These are phyloP conservation scores for Euphorbia tirucalli DNA, from an alignment of 345 rosid genomes.

Conservation along the genomic window DNA sequence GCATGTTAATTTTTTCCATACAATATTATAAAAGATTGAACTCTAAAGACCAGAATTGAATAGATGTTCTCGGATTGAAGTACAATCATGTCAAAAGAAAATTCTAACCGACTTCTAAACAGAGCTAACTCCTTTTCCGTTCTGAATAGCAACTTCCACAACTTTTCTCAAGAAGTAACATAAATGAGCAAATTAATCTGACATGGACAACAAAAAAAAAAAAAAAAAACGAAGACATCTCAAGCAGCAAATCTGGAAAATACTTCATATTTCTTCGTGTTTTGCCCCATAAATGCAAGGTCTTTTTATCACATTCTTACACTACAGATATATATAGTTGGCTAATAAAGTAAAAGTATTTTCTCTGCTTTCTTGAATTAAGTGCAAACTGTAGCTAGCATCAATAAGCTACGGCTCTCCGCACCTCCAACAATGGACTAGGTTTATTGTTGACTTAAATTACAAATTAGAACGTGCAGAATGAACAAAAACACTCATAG, in stretches of 20 bases:
- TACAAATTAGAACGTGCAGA: background rate
- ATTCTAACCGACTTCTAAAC: background rate
- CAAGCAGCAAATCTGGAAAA: background rate
- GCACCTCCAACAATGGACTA: no score
- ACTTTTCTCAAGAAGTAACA: background rate
- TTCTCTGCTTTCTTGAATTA: background rate
- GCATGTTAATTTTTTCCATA: background rate
- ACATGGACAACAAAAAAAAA: background rate
- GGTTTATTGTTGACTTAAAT: no score
- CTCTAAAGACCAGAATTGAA: no score
- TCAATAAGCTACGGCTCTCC: background rate
- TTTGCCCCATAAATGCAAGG: background rate
- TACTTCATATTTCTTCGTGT: background rate
- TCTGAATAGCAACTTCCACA: background rate
- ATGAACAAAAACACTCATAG: background rate
- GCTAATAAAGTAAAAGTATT: background rate
- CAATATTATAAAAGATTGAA: background rate
- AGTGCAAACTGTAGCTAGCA: background rate
- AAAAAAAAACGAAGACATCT: background rate
- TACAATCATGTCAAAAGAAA: background rate
- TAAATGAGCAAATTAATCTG: background rate
- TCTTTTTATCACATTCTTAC: background rate
- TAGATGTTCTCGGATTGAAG: background rate
- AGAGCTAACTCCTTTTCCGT: background rate
- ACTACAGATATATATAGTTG: background rate